Conservation (phyloP, 331 rosid genomes). For the Spiraea crenata region DNA sequence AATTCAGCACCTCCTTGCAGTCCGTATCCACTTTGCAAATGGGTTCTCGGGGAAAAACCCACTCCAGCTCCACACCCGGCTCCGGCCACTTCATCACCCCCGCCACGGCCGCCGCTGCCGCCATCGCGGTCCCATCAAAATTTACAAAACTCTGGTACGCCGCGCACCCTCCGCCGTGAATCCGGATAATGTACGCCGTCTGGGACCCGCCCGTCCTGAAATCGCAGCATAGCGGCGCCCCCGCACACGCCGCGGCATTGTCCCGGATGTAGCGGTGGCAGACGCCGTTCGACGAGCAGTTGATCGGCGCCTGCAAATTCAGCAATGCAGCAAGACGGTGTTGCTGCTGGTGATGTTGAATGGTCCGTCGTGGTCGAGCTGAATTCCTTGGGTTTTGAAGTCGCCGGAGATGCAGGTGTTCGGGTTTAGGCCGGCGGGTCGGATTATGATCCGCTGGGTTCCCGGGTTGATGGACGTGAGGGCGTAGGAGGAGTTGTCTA, state of each 20-base stretch:
- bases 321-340: neutral
- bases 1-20: slow-evolving; percentile 12
- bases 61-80: slow-evolving; percentile 28
- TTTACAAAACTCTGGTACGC: slow-evolving; percentile 23
- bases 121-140: neutral
- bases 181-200: neutral
- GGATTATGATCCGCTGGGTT: slow-evolving; percentile 6
- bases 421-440: neutral
- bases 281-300: slow-evolving; percentile 11
- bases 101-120: neutral
- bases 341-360: slow-evolving; percentile 17
- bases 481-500: slow-evolving; percentile 11
- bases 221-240: slow-evolving; percentile 12
- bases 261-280: slow-evolving; percentile 16
- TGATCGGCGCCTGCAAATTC: neutral
- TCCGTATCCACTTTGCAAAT: slow-evolving; percentile 6
- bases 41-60: slow-evolving; percentile 19
- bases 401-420: slow-evolving; percentile 5
- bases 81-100: slow-evolving; percentile 8
- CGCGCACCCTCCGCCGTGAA: slow-evolving; percentile 14
- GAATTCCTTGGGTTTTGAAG: slow-evolving; percentile 6
- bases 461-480: slow-evolving; percentile 9
- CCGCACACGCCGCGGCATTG: neutral
- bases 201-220: slow-evolving; percentile 11
- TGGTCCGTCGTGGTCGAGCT: neutral